phyloP scores from a whole-genome alignment of 371 early-diverging fungal genomes.

The Actinomortierella wolfii region DNA sequence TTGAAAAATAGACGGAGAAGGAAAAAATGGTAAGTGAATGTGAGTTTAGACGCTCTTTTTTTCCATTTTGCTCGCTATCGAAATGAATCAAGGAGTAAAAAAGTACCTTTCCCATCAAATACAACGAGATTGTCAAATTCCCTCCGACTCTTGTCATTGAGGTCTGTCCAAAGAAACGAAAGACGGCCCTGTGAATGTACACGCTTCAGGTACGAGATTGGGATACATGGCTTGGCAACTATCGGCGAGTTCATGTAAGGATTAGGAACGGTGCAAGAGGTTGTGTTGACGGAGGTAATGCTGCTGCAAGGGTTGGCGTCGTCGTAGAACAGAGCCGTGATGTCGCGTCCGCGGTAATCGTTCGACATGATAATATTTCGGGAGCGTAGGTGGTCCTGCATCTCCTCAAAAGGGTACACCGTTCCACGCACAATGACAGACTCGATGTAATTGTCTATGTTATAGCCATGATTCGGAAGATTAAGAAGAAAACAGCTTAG shows the following conservation, averaged over 20 bases:
- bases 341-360: constrained; percentile 57
- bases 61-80: too few species aligned
- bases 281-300: constrained; percentile 24
- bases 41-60: constrained; percentile 11
- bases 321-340: constrained; percentile 56
- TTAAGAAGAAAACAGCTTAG: constrained; percentile 10
- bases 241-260: constrained; percentile 52
- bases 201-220: background rate
- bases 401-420: constrained; percentile 48
- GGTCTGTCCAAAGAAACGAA: constrained; percentile 29
- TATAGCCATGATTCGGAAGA: constrained; percentile 21
- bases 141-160: constrained; percentile 10
- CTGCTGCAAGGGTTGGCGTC: constrained; percentile 45
- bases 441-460: constrained; percentile 45
- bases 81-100: too few species aligned
- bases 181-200: constrained; percentile 3
- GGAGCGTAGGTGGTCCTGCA: constrained; percentile 47
- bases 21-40: background rate
- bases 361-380: constrained; percentile 50
- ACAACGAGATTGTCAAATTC: constrained; percentile 44
- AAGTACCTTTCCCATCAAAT: constrained; percentile 58
- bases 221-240: constrained; percentile 19
- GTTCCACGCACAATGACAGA: constrained; percentile 55
- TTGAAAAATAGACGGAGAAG: constrained; percentile 1
- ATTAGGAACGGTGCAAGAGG: constrained; percentile 29